Evolutionary conservation across 495 filamentous ascomycete genomes (phyloP), one percentile per base, ranked within the genome.

Genomic region (Penicillium maclennaniae): DNA sequence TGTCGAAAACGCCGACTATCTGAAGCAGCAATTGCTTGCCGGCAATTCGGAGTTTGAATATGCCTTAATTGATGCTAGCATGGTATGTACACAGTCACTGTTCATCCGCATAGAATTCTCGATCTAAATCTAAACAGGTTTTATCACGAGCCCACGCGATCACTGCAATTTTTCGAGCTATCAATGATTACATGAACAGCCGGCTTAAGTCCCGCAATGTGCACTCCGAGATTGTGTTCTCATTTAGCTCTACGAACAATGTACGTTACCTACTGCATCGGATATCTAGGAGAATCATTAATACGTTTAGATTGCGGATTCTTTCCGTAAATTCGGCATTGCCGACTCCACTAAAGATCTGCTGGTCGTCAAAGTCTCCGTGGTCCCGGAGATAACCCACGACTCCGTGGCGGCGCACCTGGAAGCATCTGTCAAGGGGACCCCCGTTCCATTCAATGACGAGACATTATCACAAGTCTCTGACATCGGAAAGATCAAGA

Each of bases 211-310:
- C 89, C 21, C 81, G 85, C 34, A 97, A 96, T 63, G 85, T 97
- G 10, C 93, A 97, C 60, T 93, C 91, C 0, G 93, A 97, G 67
- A 88, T 90, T 52, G 92, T 99, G 3, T 88, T 88, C 60, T 84
- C 83, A 12, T 72, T 99, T 9, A 88, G 83, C 46, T 79, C 86
- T 0, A 89, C 87, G 45, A 97, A 92, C 57, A 97, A 97, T 71
- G 92, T 93, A 62, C 54, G 66, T 63, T 59, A 39, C 42, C 6
- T 28, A 34, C 31, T 41, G n/a, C 43, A 23, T 23, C 23, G n/a
- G 4, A 40, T 41, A 27, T 34, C 7, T 16, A 36, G 20, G 38
- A 40, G 16, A 21, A 15, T 39, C 45, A 51, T 69, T 71, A 54
- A 76, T 56, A 28, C 23, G 21, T 19, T 36, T 62, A 96, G 91